phyloP scores from a whole-genome alignment of 2,329 filamentous ascomycete genomes.

The Hysterium pulicare region DNA sequence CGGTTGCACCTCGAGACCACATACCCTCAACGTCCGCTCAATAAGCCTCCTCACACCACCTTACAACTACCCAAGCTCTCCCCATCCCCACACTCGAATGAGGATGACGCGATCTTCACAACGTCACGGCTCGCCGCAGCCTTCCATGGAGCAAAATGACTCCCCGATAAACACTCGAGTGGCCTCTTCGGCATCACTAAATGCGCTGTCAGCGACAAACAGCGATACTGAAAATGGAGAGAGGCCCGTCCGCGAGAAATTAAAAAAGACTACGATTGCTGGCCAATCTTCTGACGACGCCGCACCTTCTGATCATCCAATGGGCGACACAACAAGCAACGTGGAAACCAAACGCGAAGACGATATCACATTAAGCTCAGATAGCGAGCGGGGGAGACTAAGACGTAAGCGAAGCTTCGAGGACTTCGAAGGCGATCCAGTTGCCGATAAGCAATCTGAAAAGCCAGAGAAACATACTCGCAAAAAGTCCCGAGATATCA shows the following conservation, averaged over 20 bases:
- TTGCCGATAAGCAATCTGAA: constrained; percentile 27
- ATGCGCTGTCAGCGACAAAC: constrained; percentile 25
- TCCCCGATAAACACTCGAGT: constrained; percentile 12
- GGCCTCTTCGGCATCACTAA: constrained; percentile 12
- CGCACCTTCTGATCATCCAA: constrained; percentile 15
- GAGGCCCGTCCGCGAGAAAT: constrained; percentile 57
- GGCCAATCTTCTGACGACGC: constrained; percentile 24
- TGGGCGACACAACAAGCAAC: constrained; percentile 17
- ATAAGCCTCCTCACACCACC: too few relatives aligned
- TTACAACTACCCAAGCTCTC: neutral
- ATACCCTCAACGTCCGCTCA: neutral
- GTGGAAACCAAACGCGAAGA: constrained; percentile 24
- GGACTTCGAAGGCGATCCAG: constrained; percentile 39
- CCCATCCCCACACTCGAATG: neutral
- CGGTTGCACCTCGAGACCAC: neutral
- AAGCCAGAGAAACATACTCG: constrained; percentile 41
- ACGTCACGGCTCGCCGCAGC: constrained; percentile 16
- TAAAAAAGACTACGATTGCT: constrained; percentile 60
- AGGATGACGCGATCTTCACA: constrained; percentile 24
- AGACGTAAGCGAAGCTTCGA: constrained; percentile 47
- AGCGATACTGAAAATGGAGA: constrained; percentile 50
- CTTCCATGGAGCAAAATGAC: constrained; percentile 9
- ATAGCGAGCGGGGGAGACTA: constrained; percentile 37
- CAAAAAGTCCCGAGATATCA: constrained; percentile 48
- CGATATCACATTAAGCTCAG: constrained; percentile 30